Evolutionary conservation across 2,329 filamentous ascomycete genomes (phyloP), one percentile per base, ranked within the genome.

Genomic region (Seiridium cupressi): DNA sequence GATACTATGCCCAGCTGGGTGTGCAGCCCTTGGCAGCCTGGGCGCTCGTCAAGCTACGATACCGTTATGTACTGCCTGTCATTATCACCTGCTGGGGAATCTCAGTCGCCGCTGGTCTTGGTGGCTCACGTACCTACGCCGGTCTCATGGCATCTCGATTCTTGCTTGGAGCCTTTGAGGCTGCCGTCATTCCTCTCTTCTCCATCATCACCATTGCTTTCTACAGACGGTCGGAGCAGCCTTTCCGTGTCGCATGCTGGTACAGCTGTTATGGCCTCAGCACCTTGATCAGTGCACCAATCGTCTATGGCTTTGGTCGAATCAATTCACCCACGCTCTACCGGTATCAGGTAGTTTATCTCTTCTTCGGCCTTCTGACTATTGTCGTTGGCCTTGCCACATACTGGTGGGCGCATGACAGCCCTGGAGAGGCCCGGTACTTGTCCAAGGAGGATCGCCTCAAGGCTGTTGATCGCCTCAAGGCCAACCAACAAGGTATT

Each of bases 181-280:
- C 46, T 48, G 46, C 46, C 46, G 46, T 48, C n/a, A 48, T 48
- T 48, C 46, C 46, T 48, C 46, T 48, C n/a, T 48, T 48, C 46
- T 48, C 46, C 8, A 48, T 48, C n/a, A 48, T 48, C 46, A 48
- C 46, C 8, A 48, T 48, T 18, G 46, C 46, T 8, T 48, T 48
- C 46, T 48, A 48, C 46, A 8, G 46, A 32, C 46, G 46, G 8
- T 48, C 46, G n/a, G 46, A 48, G 46, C 46, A 48, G 46, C 46
- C 46, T 18, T 48, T 48, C n/a, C 7, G 46, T 8, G 46, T 48
- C 46, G 46, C 46, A 9, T 48, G 46, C 46, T 48, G 46, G 46
- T 48, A 48, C 46, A 48, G 46, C 46, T 48, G 46, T 48, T 48
- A 48, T 32, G 46, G 46, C 7, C 46, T 48, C n/a, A 48, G 46